Evolutionary conservation across 2,329 filamentous ascomycete species (phyloP), one percentile per base, ranked within the genome.

Genomic region (Ophiostoma triangulosporum): DNA sequence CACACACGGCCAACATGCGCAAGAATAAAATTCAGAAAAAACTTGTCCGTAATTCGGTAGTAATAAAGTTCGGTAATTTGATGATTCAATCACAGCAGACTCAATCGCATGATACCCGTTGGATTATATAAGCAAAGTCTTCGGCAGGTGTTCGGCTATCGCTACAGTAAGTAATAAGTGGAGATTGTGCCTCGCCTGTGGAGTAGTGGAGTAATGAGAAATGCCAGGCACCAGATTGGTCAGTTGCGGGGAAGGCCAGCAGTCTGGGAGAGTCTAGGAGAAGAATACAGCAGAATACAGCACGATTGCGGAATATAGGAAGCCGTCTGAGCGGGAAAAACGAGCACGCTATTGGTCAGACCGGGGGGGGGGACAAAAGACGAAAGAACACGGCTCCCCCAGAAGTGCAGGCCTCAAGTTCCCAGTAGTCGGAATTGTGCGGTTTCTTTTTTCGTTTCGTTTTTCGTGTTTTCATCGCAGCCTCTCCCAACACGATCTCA

Each of bases 181-280:
- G 40, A n/a, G 5, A 43, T 11, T 7, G n/a, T 20, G 15, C 22
- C 11, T 14, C 6, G 40, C 40, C 20, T 32, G 29, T 36, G 32
- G 36, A 45, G 57, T 52, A 45, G 57, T 52, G 56, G 56, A 55
- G 54, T 58, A 59, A 58, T 59, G 57, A 57, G 58, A 58, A 58
- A 59, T 59, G 56, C 38, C 51, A 45, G 38, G 48, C 54, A 48
- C 31, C 14, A 58, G 57, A 59, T 59, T 59, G 57, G 57, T 54
- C 49, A 50, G 54, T n/a, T 31, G 45, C 12, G 45, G 45, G 27
- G 26, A 48, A 43, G 20, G 9, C 15, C 38, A 43, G 38, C 6
- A 24, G n/a, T n/a, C n/a, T n/a, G n/a, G n/a, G n/a, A 15, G 32
- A 14, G 12, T 24, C 20, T 12, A 46, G 26, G 9, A 20, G 20